Percentiles rank a stretch among this genome's conserved stretches.
Evolutionary conservation across 192 early-diverging fungal genomes (phyloP).

Genomic region (Rhizoclosmatium sp.): DNA sequence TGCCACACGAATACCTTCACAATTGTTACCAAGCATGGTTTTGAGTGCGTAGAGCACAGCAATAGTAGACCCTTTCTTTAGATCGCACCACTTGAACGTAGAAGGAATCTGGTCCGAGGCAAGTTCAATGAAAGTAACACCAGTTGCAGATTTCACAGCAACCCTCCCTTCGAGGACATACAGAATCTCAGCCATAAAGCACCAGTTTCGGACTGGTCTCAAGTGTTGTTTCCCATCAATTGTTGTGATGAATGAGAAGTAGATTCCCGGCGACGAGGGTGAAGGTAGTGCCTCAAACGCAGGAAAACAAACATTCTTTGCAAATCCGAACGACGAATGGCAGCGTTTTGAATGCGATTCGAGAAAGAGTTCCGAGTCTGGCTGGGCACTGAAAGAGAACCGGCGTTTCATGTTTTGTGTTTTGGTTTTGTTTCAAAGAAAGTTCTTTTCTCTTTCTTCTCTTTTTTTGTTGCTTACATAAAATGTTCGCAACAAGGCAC

Average conservation of each 20-base stretch:
- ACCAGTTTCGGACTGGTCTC: neutral
- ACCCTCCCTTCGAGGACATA: neutral
- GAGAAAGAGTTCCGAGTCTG: too few relatives aligned
- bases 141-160: neutral
- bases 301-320: neutral
- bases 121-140: neutral
- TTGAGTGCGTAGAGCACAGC: neutral
- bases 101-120: neutral
- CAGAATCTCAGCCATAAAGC: conserved; percentile 1
- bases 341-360: neutral
- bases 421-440: too few relatives aligned
- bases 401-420: too few relatives aligned
- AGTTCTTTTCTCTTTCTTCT: too few relatives aligned
- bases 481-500: too few relatives aligned
- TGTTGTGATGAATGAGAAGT: neutral
- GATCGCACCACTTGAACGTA: neutral
- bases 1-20: neutral
- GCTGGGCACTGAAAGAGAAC: too few relatives aligned
- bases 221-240: neutral
- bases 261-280: neutral
- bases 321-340: neutral
- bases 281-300: neutral
- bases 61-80: neutral
- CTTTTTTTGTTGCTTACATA: too few relatives aligned
- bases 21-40: neutral